These are phyloP conservation scores for Neonothopanus nambi DNA, from an alignment of 1,284 basidiomycete species.

Conservation along the genomic window DNA sequence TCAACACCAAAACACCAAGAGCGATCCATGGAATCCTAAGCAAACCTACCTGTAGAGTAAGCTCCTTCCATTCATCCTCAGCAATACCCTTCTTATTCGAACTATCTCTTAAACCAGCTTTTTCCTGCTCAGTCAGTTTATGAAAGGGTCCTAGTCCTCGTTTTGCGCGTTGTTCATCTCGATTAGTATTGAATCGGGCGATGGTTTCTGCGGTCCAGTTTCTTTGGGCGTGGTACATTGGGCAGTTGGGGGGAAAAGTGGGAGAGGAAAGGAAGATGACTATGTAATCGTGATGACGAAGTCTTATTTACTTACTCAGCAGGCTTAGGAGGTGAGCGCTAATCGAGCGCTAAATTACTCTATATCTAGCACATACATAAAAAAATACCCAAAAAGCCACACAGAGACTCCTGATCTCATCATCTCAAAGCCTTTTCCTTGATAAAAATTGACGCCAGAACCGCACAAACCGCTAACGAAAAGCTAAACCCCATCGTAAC, in stretches of 20 bases:
- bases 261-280: too few relatives aligned
- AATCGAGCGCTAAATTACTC: too few relatives aligned
- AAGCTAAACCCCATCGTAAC: conserved; percentile 48
- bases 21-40: not conserved
- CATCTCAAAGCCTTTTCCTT: conserved; percentile 44
- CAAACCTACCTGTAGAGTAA: not conserved
- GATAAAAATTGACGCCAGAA: conserved; percentile 49
- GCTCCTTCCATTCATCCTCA: not conserved
- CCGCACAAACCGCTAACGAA: conserved; percentile 36
- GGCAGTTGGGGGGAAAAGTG: too few relatives aligned
- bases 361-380: too few relatives aligned
- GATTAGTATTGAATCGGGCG: not conserved
- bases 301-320: too few relatives aligned
- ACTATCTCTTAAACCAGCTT: too few relatives aligned
- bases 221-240: not conserved
- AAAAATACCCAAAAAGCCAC: too few relatives aligned
- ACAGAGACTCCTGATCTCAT: too few relatives aligned
- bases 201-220: not conserved
- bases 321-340: too few relatives aligned
- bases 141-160: not conserved
- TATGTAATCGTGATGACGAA: too few relatives aligned
- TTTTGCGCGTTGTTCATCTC: not conserved
- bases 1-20: not conserved
- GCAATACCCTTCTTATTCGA: not conserved
- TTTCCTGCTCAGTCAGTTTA: too few relatives aligned